Conservation (phyloP, 2,329 filamentous ascomycete species). For the Mariannaea elegans region DNA sequence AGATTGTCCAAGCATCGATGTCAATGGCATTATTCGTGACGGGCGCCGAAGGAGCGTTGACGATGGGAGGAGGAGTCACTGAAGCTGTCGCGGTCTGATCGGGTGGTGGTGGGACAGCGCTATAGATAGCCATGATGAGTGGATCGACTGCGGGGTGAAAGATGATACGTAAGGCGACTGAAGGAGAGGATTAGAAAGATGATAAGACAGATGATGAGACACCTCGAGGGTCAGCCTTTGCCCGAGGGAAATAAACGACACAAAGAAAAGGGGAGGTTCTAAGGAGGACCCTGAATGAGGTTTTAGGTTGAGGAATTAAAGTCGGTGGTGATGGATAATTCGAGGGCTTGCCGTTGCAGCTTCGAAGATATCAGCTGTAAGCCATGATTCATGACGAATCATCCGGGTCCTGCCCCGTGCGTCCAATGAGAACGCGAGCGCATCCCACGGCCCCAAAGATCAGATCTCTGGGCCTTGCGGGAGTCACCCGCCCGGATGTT, state of each 20-base stretch:
- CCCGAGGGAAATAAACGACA: neutral
- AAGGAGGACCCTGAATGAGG: neutral
- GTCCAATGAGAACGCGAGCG: slow-evolving; percentile 44
- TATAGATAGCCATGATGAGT: slow-evolving; percentile 54
- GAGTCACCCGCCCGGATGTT: neutral
- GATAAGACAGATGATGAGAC: too few species aligned
- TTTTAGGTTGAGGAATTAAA: slow-evolving; percentile 9
- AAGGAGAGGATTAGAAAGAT: too few species aligned
- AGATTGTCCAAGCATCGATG: slow-evolving; percentile 74
- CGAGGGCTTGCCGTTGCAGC: slow-evolving; percentile 14
- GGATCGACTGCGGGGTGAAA: neutral
- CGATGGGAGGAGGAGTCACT: slow-evolving; percentile 30
- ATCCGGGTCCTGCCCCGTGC: slow-evolving; percentile 19
- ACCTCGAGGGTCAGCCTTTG: neutral
- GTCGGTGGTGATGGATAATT: slow-evolving; percentile 16
- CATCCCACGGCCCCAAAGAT: slow-evolving; percentile 41
- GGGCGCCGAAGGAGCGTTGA: slow-evolving; percentile 34
- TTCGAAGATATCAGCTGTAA: slow-evolving; percentile 11
- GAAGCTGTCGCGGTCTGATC: slow-evolving; percentile 25
- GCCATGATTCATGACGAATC: slow-evolving; percentile 37
- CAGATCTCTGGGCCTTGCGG: slow-evolving; percentile 13
- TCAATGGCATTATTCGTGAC: slow-evolving; percentile 53
- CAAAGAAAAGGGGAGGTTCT: neutral
- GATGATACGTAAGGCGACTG: neutral
- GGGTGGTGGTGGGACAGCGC: neutral